Conservation (phyloP, 164 flowering plant genomes). For the Chimonanthus salicifolius region DNA sequence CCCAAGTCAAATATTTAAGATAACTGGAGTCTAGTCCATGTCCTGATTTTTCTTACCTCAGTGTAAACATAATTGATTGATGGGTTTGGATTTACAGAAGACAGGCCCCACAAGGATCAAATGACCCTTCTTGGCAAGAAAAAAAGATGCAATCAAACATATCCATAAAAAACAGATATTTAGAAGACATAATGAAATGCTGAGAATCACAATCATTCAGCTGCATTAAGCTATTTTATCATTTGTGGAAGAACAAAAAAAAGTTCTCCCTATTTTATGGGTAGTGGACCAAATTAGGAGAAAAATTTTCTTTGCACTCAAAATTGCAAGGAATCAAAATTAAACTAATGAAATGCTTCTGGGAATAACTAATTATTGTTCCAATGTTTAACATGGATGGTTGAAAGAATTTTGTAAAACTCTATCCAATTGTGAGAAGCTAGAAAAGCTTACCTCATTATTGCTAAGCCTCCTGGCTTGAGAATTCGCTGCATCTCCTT, state of each 20-base stretch:
- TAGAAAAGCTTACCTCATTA: slow-evolving; percentile 46
- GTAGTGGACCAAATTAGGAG: neutral
- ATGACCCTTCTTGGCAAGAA: too few relatives aligned
- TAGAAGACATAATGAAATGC: too few relatives aligned
- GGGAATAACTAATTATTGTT: neutral
- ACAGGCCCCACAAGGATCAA: too few relatives aligned
- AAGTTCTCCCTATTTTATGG: neutral
- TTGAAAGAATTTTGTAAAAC: neutral
- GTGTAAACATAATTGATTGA: too few relatives aligned
- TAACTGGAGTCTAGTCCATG: too few relatives aligned
- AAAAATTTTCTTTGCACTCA: neutral
- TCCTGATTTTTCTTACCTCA: too few relatives aligned
- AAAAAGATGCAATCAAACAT: too few relatives aligned
- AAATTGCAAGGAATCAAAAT: neutral
- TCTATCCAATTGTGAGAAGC: neutral
- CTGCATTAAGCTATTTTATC: too few relatives aligned
- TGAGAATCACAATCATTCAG: too few relatives aligned
- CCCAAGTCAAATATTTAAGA: too few relatives aligned
- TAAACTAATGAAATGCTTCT: neutral
- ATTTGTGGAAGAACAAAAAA: neutral
- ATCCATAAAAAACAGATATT: too few relatives aligned
- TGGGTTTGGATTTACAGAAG: too few relatives aligned
- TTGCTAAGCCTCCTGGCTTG: slow-evolving; percentile 87
- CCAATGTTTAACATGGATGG: neutral
- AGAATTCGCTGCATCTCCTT: slow-evolving; percentile 84